Evolutionary conservation across 2,329 filamentous ascomycete species (phyloP).

Genomic region (Zelopaecilomyces penicillatus): DNA sequence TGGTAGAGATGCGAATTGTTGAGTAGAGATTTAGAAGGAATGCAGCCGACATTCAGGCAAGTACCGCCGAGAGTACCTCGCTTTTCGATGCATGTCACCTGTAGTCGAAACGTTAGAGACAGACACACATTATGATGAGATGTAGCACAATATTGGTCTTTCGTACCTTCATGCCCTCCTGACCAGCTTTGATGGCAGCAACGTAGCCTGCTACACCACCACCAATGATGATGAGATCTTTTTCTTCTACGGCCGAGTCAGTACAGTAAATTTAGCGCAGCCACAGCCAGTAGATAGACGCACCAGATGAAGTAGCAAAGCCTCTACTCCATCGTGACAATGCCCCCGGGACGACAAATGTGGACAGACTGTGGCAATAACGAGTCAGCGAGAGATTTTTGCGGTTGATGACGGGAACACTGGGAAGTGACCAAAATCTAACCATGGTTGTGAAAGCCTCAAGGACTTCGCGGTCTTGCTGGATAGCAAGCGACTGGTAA

Average conservation of each 20-base stretch:
- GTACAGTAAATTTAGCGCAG: neutral
- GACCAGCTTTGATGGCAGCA: constrained; percentile 96
- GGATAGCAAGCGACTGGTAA: constrained; percentile 53
- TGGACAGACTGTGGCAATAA: constrained; percentile 3
- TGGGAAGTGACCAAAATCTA: too few relatives aligned
- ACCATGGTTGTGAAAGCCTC: neutral
- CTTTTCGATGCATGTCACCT: constrained; percentile 98
- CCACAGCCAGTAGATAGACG: constrained; percentile 18
- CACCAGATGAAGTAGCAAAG: constrained; percentile 51
- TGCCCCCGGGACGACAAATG: constrained; percentile 19
- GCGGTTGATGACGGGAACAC: too few relatives aligned
- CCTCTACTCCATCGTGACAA: constrained; percentile 47
- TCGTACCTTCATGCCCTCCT: constrained; percentile 87
- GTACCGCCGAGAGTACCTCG: constrained; percentile 90
- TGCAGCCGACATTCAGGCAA: constrained; percentile 98
- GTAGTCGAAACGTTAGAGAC: constrained; percentile 5
- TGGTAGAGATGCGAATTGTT: constrained; percentile 99
- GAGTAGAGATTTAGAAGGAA: constrained; percentile 97
- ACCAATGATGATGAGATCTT: constrained; percentile 95
- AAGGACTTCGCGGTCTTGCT: constrained; percentile 40
- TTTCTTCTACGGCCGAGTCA: constrained; percentile 59
- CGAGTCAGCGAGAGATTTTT: constrained; percentile 10
- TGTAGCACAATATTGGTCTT: neutral
- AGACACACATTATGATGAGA: neutral
- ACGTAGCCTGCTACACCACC: constrained; percentile 98